Conservation (phyloP, 2,329 filamentous ascomycete genomes). For the Aspergillus ibericus region DNA sequence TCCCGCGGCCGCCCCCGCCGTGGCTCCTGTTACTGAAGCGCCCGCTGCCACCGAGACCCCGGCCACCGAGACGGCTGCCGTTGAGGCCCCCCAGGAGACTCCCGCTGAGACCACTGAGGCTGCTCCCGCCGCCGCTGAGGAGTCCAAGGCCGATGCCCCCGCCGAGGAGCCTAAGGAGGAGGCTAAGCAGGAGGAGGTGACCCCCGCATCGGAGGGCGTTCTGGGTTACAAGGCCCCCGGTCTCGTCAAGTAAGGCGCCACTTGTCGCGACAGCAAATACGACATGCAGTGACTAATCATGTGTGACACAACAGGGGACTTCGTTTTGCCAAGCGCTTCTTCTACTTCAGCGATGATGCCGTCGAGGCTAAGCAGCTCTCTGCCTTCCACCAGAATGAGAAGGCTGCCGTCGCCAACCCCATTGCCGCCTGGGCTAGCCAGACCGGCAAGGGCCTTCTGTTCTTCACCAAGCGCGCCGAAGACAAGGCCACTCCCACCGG, state of each 20-base stretch:
- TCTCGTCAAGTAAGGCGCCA: slow-evolving; percentile 75
- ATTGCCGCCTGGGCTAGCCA: slow-evolving; percentile 85
- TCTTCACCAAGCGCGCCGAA: slow-evolving; percentile 78
- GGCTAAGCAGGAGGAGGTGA: slow-evolving; percentile 48
- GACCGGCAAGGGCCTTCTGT: slow-evolving; percentile 93
- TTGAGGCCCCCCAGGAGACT: slow-evolving; percentile 38
- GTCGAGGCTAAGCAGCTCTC: slow-evolving; percentile 72
- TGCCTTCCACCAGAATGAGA: slow-evolving; percentile 83
- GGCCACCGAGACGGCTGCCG: slow-evolving; percentile 31
- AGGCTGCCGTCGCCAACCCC: slow-evolving; percentile 74
- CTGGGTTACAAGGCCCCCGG: slow-evolving; percentile 89
- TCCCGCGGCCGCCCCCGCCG: slow-evolving; percentile 41
- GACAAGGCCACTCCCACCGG: slow-evolving; percentile 80
- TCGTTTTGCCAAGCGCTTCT: slow-evolving; percentile 88
- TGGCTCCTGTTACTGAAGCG: slow-evolving; percentile 38
- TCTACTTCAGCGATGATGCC: slow-evolving; percentile 77
- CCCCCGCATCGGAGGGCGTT: slow-evolving; percentile 77
- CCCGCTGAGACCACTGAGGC: slow-evolving; percentile 36
- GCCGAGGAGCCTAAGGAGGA: slow-evolving; percentile 41
- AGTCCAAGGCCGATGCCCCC: slow-evolving; percentile 37
- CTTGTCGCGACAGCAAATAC: not conserved
- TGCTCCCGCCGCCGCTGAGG: slow-evolving; percentile 32
- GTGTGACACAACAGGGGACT: slow-evolving; percentile 65
- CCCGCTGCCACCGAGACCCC: slow-evolving; percentile 41
- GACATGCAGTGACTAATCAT: slow-evolving; percentile 7